Percentiles rank a stretch among this genome's conserved stretches.
Conservation (phyloP, 768 basidiomycete genomes). For the Rickenella mellea region DNA sequence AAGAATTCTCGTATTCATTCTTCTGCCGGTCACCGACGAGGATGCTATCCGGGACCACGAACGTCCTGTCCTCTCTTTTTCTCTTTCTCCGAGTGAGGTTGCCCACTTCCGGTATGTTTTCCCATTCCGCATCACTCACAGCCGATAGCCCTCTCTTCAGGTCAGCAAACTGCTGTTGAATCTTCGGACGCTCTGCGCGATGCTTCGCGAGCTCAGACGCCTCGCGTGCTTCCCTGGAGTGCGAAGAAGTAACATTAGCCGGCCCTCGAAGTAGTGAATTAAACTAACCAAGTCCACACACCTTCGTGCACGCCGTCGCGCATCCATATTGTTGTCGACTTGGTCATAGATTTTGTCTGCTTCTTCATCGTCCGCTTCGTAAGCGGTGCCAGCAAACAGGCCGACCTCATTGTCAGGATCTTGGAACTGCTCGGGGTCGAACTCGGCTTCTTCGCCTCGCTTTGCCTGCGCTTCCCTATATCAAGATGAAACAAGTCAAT, state of each 20-base stretch:
- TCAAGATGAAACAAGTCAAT: constrained; percentile 6
- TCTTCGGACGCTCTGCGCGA: constrained; percentile 84
- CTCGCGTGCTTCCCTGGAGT: constrained; percentile 66
- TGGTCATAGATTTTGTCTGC: constrained; percentile 90
- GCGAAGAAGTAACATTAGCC: constrained; percentile 16
- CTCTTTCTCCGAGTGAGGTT: constrained; percentile 91
- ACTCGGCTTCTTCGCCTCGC: constrained; percentile 80
- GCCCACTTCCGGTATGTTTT: constrained; percentile 89
- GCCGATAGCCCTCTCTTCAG: constrained; percentile 81
- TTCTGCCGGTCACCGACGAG: constrained; percentile 76
- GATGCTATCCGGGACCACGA: constrained; percentile 90
- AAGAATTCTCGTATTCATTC: constrained; percentile 65
- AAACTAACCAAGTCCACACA: constrained; percentile 37
- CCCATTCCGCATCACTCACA: constrained; percentile 91
- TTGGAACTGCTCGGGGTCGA: constrained; percentile 87
- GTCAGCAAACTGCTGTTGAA: constrained; percentile 94
- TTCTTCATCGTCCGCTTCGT: constrained; percentile 96
- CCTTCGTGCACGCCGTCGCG: constrained; percentile 71
- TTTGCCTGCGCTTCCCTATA: constrained; percentile 77
- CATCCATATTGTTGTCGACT: constrained; percentile 90
- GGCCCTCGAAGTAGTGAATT: constrained; percentile 11
- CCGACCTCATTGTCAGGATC: constrained; percentile 98
- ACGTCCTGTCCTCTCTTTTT: constrained; percentile 75
- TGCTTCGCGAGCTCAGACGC: constrained; percentile 64
- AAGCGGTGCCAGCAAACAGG: constrained; percentile 89